Base-by-base conservation (phyloP, 2,329 filamentous ascomycete genomes). In the Emmonsiellopsis sp. region DNA sequence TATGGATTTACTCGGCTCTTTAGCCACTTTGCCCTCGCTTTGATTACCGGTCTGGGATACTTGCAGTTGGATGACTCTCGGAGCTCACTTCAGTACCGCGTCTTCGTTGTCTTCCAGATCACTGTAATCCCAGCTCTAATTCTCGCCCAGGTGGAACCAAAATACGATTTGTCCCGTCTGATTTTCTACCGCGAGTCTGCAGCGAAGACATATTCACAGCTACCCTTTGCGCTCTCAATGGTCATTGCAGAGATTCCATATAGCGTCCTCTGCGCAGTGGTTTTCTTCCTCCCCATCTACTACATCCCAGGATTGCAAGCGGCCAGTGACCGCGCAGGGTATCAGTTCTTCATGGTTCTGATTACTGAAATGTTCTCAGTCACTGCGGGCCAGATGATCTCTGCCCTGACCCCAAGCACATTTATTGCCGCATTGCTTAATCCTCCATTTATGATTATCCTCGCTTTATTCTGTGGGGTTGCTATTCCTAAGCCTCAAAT, bases 31-130 rank as follows among this genome's bases (percentile, higher is more conserved):
- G 80, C 83, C 56, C 87, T 95, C 58, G 85, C 87, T 1, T 64
- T 95, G 11, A 73, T 94, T 53, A 88, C 86, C 0, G 90, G 90
- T 60, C 77, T 95, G 10, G 85, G 85, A 36, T 95, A 86, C 68
- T 75, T 94, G 47, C 80, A 88, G 56, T 80, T 95, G 7, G 84
- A 92, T 64, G 72, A 90, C 62, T 89, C 86, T 2, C 81, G 86
- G 8, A 74, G 84, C 1, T 87, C 85, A 1, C 77, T 95, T 4
- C 90, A 95, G 69, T 87, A 93, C 74, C 84, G 85, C 56, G 80
- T 95, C 57, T 95, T 95, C 69, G 82, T 92, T 69, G 87, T 93
- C 68, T 95, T 95, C 80, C 88, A 94, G 67, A 82, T 90, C 50
- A 73, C 88, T 0, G 87, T 95, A 21, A 77, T 95, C 31, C 88